A percentile compares a stretch with the other conserved stretches of the same genome.
These are phyloP conservation scores for Aspergillus sp. DNA, from an alignment of 2,329 filamentous ascomycete genomes.

Conservation along the genomic window DNA sequence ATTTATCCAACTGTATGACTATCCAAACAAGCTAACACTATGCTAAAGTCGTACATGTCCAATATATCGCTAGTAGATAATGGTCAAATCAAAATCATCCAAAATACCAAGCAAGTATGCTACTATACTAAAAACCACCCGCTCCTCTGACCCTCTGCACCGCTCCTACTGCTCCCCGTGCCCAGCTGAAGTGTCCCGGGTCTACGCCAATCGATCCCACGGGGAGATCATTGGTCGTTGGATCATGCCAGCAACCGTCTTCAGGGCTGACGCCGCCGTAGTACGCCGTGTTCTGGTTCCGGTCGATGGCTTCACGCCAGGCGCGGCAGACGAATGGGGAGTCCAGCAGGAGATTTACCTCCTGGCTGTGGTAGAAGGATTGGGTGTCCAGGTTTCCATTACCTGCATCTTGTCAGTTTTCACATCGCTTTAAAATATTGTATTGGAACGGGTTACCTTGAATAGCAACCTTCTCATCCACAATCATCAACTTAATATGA, in stretches of 20 bases:
- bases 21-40: neutral
- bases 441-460: conserved; percentile 47
- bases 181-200: conserved; percentile 60
- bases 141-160: conserved; percentile 59
- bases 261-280: conserved; percentile 57
- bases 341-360: conserved; percentile 76
- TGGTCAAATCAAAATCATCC: neutral
- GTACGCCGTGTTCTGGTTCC: conserved; percentile 66
- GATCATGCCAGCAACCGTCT: conserved; percentile 66
- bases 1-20: neutral
- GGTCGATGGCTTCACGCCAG: conserved; percentile 63
- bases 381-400: conserved; percentile 82
- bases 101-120: neutral
- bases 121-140: conserved; percentile 52
- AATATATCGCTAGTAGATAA: neutral
- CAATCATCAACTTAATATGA: conserved; percentile 77
- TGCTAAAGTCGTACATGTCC: neutral
- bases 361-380: conserved; percentile 75
- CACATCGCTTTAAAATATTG: neutral
- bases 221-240: conserved; percentile 47
- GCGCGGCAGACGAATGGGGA: conserved; percentile 59
- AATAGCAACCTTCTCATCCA: conserved; percentile 68
- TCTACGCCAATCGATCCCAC: conserved; percentile 55
- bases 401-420: conserved; percentile 36
- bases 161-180: conserved; percentile 59